Base-by-base conservation (phyloP, 495 filamentous ascomycete species). In the Penicillium egyptiacum region DNA sequence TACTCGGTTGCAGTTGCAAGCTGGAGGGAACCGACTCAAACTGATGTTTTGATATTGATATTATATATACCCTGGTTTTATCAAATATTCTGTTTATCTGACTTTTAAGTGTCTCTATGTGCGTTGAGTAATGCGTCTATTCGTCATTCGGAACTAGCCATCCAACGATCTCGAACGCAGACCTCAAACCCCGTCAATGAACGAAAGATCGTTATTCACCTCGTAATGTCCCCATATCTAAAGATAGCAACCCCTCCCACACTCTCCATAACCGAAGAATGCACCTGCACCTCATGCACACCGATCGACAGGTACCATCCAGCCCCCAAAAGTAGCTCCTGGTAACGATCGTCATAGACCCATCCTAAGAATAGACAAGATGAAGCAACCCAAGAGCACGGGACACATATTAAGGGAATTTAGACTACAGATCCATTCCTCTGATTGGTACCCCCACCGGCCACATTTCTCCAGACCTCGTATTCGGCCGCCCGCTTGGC, bases 11-110 rank as follows among this genome's bases (percentile, higher is more conserved):
- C 22, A 48, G 22, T 51, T 51, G 20, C 35, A 17, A 52, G n/a
- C 49, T 28, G 48, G 31, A n/a, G 9, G 30, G 20, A 28, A 41
- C 3, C 41, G 50, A 25, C 20, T 14, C 8, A 39, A 23, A n/a
- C 20, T 25, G 19, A 17, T 23, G 9, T 35, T 54, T 25, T 45
- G 12, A 54, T 33, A 35, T 46, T 47, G 41, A 46, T 57, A 52
- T 65, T 57, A 55, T 65, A 65, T 61, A 61, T 65, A 65, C 62
- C 62, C 61, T 39, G 58, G 40, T 54, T 57, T 53, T 30, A 48
- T 50, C 9, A 31, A 52, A 57, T n/a, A 22, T 49, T 37, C 41
- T 25, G 51, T 55, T 58, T 20, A 41, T 51, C 50, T 61, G 39
- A 55, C 44, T 64, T 43, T 39, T 8, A 41, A 52, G 61, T 50